phyloP scores from a whole-genome alignment of 352 stramenopile species.

The Globisporangium mamillatum region DNA sequence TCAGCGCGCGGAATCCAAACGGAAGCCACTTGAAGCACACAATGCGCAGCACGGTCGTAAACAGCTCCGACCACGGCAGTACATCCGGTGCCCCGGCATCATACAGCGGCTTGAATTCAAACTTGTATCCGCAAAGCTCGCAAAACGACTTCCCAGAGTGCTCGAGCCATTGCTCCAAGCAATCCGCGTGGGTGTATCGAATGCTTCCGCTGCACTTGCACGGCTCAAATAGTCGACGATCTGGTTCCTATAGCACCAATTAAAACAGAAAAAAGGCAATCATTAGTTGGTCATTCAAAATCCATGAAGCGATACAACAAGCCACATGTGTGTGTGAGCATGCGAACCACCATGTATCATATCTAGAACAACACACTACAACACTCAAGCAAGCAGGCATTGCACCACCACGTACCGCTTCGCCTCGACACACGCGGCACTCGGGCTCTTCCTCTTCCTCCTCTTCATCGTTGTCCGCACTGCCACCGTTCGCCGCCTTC shows the following conservation, averaged over 20 bases:
- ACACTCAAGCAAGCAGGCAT: background rate
- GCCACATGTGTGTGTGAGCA: background rate
- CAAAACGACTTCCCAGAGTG: slow-evolving; percentile 91
- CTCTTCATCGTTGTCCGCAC: slow-evolving; percentile 25
- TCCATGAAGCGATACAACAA: background rate
- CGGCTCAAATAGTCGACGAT: slow-evolving; percentile 71
- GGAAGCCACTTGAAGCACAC: slow-evolving; percentile 88
- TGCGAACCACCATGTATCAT: background rate
- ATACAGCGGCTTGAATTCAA: slow-evolving; percentile 93
- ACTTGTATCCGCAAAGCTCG: slow-evolving; percentile 92
- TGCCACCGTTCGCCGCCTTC: background rate
- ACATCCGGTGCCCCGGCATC: slow-evolving; percentile 81
- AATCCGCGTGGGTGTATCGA: slow-evolving; percentile 93
- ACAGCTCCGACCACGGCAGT: slow-evolving; percentile 85
- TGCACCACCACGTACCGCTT: slow-evolving; percentile 59
- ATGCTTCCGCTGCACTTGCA: slow-evolving; percentile 96
- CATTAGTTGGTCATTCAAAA: background rate
- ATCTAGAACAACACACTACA: background rate
- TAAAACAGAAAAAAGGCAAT: background rate
- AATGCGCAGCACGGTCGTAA: slow-evolving; percentile 78
- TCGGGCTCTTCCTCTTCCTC: slow-evolving; percentile 86
- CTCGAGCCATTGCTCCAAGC: slow-evolving; percentile 92
- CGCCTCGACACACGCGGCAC: slow-evolving; percentile 92
- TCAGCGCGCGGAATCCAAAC: slow-evolving; percentile 62
- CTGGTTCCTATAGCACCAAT: slow-evolving; percentile 40